A percentile compares a stretch with the other conserved stretches of the same genome.
These are phyloP conservation scores for Rhizopus delemar DNA, from an alignment of 371 early-diverging fungal species.

Conservation along the genomic window DNA sequence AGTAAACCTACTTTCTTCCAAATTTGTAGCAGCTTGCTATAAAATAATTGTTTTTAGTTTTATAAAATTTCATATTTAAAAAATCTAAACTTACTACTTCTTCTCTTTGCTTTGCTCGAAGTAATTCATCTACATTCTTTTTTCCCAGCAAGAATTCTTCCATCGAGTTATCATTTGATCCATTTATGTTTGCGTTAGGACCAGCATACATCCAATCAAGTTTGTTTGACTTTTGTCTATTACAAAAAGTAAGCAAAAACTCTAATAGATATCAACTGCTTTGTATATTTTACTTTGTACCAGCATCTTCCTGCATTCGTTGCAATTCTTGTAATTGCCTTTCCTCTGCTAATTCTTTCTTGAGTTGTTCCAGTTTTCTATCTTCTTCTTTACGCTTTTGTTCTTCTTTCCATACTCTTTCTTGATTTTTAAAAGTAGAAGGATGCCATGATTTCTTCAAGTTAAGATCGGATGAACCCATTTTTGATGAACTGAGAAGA, in stretches of 20 bases:
- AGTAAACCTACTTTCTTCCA: slow-evolving; percentile 33
- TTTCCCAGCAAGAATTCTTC: slow-evolving; percentile 93
- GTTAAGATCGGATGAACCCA: slow-evolving; percentile 74
- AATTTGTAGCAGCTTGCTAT: slow-evolving; percentile 24
- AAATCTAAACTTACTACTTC: slow-evolving; percentile 38
- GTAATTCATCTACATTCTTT: slow-evolving; percentile 73
- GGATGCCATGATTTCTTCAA: slow-evolving; percentile 98
- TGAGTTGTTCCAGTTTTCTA: slow-evolving; percentile 83
- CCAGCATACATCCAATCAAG: slow-evolving; percentile 97
- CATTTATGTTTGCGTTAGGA: slow-evolving; percentile 55
- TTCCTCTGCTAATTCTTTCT: slow-evolving; percentile 91
- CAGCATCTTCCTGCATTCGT: slow-evolving; percentile 77
- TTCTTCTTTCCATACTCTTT: slow-evolving; percentile 91
- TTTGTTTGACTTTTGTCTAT: slow-evolving; percentile 69
- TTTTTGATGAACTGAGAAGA: slow-evolving; percentile 34
- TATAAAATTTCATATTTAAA: background rate
- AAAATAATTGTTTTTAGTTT: background rate
- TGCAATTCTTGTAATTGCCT: slow-evolving; percentile 84
- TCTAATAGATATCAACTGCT: background rate
- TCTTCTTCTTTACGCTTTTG: slow-evolving; percentile 82
- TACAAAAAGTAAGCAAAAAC: background rate
- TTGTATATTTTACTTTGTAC: slow-evolving; percentile 52
- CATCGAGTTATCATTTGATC: slow-evolving; percentile 66
- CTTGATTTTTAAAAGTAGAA: slow-evolving; percentile 85
- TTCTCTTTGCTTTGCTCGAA: slow-evolving; percentile 52